Evolutionary conservation across 495 filamentous ascomycete species (phyloP).

Genomic region (Cercophora scortea): DNA sequence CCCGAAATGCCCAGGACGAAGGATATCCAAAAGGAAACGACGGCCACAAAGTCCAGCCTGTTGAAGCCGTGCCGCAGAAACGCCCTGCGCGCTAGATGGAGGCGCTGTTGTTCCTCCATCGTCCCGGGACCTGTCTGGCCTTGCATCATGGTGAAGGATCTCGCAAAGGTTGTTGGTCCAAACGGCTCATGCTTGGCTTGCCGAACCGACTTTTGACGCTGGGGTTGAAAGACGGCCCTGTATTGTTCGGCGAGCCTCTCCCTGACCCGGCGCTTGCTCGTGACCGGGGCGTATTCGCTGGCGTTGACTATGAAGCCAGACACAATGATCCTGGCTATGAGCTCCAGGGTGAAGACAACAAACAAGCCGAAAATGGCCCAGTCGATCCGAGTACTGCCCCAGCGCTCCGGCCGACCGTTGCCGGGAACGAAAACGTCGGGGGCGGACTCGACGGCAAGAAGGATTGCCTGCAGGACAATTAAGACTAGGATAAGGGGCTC

Average conservation of each 20-base stretch:
- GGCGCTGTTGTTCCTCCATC: conserved; percentile 71
- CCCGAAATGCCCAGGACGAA: conserved; percentile 63
- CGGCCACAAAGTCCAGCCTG: conserved; percentile 87
- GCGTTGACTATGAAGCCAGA: conserved; percentile 89
- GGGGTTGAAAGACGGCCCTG: conserved; percentile 67
- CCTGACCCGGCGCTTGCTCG: conserved; percentile 61
- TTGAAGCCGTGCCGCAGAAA: conserved; percentile 95
- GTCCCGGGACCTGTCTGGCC: conserved; percentile 40
- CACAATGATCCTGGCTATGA: conserved; percentile 73
- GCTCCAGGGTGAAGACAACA: conserved; percentile 82
- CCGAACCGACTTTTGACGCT: conserved; percentile 60
- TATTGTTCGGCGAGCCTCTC: conserved; percentile 69
- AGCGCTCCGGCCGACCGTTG: conserved; percentile 39
- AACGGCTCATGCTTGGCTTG: conserved; percentile 29
- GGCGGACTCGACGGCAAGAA: conserved; percentile 76
- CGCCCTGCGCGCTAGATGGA: conserved; percentile 79
- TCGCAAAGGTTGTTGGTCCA: conserved; percentile 64
- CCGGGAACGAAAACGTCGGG: conserved; percentile 54
- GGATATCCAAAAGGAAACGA: conserved; percentile 93
- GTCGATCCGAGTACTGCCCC: conserved; percentile 65
- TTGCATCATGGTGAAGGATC: conserved; percentile 76
- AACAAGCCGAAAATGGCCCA: conserved; percentile 78
- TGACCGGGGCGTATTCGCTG: conserved; percentile 72
- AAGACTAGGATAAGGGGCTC: conserved; percentile 82
- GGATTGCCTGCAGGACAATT: conserved; percentile 80